Conservation (phyloP, 1,284 basidiomycete genomes). For the Chalciporus sp. region DNA sequence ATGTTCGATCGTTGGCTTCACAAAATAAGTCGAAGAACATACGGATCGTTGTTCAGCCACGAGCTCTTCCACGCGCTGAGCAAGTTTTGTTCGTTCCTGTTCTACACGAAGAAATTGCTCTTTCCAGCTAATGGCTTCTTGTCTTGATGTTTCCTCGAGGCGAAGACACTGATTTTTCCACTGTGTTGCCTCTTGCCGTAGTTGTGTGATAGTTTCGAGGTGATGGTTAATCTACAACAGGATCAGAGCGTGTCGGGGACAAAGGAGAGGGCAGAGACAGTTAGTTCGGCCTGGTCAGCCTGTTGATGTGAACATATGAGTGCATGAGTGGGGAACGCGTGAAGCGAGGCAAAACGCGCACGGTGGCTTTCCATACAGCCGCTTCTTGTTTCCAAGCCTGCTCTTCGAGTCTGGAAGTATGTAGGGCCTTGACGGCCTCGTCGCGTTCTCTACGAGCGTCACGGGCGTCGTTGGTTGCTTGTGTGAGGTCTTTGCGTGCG, state of each 20-base stretch:
- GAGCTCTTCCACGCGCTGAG: constrained; percentile 58
- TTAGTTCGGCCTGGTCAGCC: constrained; percentile 59
- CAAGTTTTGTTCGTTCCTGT: constrained; percentile 57
- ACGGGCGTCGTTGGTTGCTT: constrained; percentile 45
- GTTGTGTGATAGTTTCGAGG: constrained; percentile 57
- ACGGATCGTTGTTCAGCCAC: constrained; percentile 50
- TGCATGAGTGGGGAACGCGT: neutral
- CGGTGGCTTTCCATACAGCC: constrained; percentile 51
- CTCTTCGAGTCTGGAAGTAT: constrained; percentile 46
- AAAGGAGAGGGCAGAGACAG: constrained; percentile 39
- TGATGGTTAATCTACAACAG: constrained; percentile 54
- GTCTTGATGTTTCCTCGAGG: constrained; percentile 48
- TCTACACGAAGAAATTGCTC: constrained; percentile 71
- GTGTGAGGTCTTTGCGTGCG: constrained; percentile 47
- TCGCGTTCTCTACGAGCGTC: constrained; percentile 57
- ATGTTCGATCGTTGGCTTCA: constrained; percentile 14
- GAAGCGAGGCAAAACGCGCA: constrained; percentile 38
- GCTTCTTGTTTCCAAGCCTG: constrained; percentile 54
- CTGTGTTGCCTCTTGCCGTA: constrained; percentile 62
- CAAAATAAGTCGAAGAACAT: constrained; percentile 22
- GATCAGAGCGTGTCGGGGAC: constrained; percentile 2
- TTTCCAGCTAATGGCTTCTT: constrained; percentile 62
- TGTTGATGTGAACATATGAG: constrained; percentile 28
- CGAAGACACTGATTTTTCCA: constrained; percentile 71
- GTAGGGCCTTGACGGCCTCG: constrained; percentile 50